phyloP scores from a whole-genome alignment of 2,329 filamentous ascomycete genomes.

The Pseudopithomyces chartarum region DNA sequence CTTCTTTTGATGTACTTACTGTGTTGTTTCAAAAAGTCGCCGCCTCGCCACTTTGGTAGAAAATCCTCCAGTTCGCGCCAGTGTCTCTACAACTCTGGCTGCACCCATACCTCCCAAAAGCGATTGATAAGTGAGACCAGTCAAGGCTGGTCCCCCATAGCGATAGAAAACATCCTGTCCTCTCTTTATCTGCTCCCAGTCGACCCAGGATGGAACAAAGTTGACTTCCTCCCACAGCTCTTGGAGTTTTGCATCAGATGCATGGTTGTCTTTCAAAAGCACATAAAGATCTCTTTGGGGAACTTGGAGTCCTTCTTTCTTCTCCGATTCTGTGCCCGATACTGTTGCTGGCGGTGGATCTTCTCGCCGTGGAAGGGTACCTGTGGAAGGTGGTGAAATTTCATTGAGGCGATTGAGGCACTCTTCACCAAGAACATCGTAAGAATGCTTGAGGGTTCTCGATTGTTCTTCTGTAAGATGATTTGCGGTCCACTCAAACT shows the following conservation, averaged over 20 bases:
- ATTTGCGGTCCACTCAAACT: constrained; percentile 69
- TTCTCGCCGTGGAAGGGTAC: constrained; percentile 46
- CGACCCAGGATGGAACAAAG: constrained; percentile 73
- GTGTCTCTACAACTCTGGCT: constrained; percentile 73
- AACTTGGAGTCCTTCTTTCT: constrained; percentile 38
- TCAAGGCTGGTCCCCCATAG: constrained; percentile 71
- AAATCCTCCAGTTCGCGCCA: constrained; percentile 76
- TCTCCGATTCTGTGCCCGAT: constrained; percentile 32
- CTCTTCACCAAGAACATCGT: constrained; percentile 71
- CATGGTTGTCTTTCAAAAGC: constrained; percentile 63
- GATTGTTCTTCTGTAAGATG: constrained; percentile 67
- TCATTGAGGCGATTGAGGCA: constrained; percentile 67
- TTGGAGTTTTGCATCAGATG: constrained; percentile 59
- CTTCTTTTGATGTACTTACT: constrained; percentile 38
- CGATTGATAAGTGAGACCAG: constrained; percentile 67
- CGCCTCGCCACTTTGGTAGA: constrained; percentile 68
- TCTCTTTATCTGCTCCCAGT: constrained; percentile 75
- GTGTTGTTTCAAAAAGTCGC: constrained; percentile 73
- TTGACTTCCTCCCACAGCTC: constrained; percentile 70
- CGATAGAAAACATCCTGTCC: constrained; percentile 80
- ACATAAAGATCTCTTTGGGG: constrained; percentile 65
- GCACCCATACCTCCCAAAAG: constrained; percentile 74
- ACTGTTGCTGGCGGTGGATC: constrained; percentile 32
- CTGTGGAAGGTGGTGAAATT: constrained; percentile 58
- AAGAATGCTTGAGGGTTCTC: constrained; percentile 65